Conservation (phyloP, 129 eudicot genomes). For the Lonicera japonica region DNA sequence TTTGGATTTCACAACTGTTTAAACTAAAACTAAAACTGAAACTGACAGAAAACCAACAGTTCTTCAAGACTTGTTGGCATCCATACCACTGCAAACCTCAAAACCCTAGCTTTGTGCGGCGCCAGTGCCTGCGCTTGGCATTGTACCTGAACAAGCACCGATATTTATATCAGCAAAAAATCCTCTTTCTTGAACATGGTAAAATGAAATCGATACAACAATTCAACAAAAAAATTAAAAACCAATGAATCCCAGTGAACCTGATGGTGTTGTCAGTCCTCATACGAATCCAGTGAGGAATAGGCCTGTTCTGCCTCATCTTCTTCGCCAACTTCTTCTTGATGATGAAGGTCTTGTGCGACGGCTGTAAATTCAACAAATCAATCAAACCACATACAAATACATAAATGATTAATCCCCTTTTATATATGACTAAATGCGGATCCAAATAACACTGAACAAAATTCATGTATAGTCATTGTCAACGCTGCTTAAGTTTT, state of each 20-base stretch:
- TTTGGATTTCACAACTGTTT: not conserved
- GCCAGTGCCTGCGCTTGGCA: conserved; percentile 98
- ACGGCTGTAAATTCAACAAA: conserved; percentile 40
- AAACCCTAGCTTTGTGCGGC: conserved; percentile 94
- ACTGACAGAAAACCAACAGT: no score
- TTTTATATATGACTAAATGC: no score
- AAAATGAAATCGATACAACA: not conserved
- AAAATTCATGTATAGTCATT: no score
- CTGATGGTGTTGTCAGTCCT: conserved; percentile 86
- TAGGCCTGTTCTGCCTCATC: conserved; percentile 95
- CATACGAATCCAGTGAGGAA: conserved; percentile 92
- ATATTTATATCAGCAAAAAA: no score
- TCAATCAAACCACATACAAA: not conserved
- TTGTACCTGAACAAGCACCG: conserved; percentile 45
- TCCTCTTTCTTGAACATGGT: not conserved
- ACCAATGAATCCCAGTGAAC: conserved; percentile 5
- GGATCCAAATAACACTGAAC: no score
- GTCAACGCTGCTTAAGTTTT: no score
- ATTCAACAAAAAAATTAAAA: no score
- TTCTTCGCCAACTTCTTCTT: conserved; percentile 95
- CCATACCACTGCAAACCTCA: conserved; percentile 8
- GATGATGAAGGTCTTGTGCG: conserved; percentile 81
- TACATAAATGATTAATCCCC: not conserved
- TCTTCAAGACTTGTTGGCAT: no score
- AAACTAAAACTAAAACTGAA: no score